phyloP scores from a whole-genome alignment of 305 asterid species.

The Rubia tinctorum region DNA sequence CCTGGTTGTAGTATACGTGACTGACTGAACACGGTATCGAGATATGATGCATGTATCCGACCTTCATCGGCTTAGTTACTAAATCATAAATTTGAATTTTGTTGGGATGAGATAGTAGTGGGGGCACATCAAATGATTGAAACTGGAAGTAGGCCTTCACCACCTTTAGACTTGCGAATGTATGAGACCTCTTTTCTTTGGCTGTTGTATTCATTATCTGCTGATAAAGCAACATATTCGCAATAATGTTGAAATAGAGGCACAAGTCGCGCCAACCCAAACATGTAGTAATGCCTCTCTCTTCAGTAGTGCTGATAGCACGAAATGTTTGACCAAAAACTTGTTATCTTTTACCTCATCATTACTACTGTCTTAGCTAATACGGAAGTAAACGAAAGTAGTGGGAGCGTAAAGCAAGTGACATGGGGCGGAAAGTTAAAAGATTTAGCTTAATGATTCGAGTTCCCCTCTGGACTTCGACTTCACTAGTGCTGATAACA shows the following conservation, averaged over 20 bases:
- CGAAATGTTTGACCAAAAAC: neutral
- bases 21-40: neutral
- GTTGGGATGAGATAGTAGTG: neutral
- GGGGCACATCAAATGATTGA: constrained; percentile 8
- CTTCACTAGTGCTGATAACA: no score
- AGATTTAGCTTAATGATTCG: neutral
- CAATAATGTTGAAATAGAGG: neutral
- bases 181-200: neutral
- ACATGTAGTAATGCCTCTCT: constrained; percentile 5
- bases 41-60: neutral
- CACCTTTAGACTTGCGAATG: neutral
- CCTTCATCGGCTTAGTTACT: neutral
- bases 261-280: constrained; percentile 21
- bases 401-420: neutral
- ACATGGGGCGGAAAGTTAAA: neutral
- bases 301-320: neutral
- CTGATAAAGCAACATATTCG: constrained; percentile 11
- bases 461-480: no score
- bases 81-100: neutral
- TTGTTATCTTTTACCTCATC: neutral
- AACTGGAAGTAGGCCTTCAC: constrained; percentile 12
- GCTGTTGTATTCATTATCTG: constrained; percentile 5
- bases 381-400: neutral
- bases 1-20: neutral
- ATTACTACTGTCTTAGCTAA: neutral